Conservation (phyloP, 768 basidiomycete species). For the Rhodotorula kratochvilovae region DNA sequence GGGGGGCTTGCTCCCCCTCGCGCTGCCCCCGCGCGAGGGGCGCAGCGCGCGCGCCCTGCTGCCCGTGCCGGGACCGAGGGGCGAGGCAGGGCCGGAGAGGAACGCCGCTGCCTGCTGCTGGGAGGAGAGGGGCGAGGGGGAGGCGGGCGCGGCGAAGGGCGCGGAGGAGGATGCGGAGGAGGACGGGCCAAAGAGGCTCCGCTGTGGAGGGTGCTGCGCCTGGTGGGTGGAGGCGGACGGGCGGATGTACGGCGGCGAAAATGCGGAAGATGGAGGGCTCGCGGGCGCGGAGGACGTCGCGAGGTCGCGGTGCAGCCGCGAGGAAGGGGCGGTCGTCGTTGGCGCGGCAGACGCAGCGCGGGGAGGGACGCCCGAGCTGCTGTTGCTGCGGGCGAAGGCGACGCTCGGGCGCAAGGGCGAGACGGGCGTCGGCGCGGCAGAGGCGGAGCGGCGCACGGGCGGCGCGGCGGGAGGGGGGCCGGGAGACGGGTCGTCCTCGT, state of each 20-base stretch:
- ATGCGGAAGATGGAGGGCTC: conserved; percentile 23
- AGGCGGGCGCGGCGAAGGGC: neutral
- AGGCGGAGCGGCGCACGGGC: conserved; percentile 11
- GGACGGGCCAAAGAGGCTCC: neutral
- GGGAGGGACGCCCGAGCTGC: neutral
- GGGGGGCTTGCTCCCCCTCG: neutral
- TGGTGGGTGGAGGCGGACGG: neutral
- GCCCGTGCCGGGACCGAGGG: neutral
- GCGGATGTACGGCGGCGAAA: neutral
- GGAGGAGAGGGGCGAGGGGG: neutral
- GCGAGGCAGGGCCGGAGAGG: neutral
- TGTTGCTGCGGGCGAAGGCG: neutral
- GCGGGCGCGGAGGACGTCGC: conserved; percentile 18
- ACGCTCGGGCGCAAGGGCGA: conserved; percentile 18
- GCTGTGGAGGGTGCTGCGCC: too few relatives aligned
- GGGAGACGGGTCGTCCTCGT: conserved; percentile 17
- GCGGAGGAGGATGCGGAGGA: neutral
- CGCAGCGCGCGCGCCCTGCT: neutral
- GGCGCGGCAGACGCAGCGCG: conserved; percentile 23
- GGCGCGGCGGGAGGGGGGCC: neutral
- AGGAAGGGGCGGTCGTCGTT: neutral
- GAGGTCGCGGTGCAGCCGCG: neutral
- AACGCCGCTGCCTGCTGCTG: neutral
- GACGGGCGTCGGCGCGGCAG: conserved; percentile 16
- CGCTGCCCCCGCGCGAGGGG: too few relatives aligned